Conservation (phyloP, 106 monocot genomes). For the Acorus gramineus region DNA sequence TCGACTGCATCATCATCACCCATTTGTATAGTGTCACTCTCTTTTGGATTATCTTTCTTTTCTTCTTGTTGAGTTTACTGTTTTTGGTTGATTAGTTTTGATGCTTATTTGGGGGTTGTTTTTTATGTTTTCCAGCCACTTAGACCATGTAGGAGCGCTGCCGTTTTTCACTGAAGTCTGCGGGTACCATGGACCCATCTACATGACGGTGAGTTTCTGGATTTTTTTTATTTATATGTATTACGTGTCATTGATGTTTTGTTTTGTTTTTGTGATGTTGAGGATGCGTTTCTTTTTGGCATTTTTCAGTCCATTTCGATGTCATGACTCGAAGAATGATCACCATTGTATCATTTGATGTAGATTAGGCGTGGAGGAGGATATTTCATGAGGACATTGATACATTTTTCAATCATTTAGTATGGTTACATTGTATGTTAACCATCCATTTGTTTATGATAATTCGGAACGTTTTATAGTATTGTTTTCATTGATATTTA, state of each 20-base stretch:
- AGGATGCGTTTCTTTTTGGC: too few species aligned
- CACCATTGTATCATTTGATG: too few species aligned
- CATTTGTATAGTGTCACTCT: constrained; percentile 44
- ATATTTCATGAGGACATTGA: too few species aligned
- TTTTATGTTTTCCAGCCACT: constrained; percentile 43
- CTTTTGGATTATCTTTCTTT: neutral
- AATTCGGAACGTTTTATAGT: too few species aligned
- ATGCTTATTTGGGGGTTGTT: neutral
- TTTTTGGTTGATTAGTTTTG: neutral
- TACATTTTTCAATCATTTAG: too few species aligned
- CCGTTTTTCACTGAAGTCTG: constrained; percentile 97
- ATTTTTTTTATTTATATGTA: neutral
- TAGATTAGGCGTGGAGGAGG: too few species aligned
- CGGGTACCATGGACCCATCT: constrained; percentile 81
- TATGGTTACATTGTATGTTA: too few species aligned
- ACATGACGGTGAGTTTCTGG: constrained; percentile 67
- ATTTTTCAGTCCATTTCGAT: too few species aligned
- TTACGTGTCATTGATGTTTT: neutral
- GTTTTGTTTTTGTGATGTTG: neutral
- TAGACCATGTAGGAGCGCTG: constrained; percentile 96
- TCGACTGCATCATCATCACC: constrained; percentile 77
- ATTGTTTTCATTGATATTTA: too few species aligned
- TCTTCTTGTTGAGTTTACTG: neutral
- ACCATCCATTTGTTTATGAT: too few species aligned
- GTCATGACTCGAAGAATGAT: too few species aligned